These are phyloP conservation scores for Corymbia citriodora DNA, from an alignment of 441 rosid genomes.

Conservation along the genomic window DNA sequence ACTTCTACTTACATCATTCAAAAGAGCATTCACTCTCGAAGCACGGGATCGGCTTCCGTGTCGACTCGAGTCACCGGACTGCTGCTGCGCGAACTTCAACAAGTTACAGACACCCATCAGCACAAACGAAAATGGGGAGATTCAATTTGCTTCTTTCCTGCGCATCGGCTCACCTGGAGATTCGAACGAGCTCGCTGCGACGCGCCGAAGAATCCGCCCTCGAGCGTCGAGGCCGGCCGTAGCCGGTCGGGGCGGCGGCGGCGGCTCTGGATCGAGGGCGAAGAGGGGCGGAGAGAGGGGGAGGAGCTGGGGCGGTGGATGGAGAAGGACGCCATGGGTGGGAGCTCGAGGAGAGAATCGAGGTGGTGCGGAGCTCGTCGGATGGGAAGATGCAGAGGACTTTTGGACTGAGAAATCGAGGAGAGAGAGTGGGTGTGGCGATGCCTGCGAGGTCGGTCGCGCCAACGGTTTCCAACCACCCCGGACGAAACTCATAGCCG, in stretches of 20 bases:
- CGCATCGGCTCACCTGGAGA: not conserved
- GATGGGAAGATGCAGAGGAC: not conserved
- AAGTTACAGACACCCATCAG: not conserved
- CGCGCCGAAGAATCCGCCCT: rapidly evolving
- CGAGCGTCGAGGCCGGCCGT: not conserved
- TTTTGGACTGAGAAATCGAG: not conserved
- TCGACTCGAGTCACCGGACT: not conserved
- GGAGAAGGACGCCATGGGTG: not conserved
- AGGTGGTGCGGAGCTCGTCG: not conserved
- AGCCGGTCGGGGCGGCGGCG: not conserved
- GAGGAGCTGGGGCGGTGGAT: not conserved
- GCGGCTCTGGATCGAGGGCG: not conserved
- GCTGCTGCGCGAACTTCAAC: not conserved
- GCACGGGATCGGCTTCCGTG: not conserved
- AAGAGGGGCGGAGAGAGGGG: not conserved
- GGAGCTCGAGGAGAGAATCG: not conserved
- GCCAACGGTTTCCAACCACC: not conserved
- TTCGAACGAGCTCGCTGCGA: not conserved
- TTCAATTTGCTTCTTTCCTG: not conserved
- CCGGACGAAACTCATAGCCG: not conserved
- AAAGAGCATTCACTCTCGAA: not conserved
- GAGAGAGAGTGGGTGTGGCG: not conserved
- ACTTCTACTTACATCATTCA: not conserved
- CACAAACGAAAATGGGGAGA: not conserved
- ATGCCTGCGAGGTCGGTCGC: not conserved